Evolutionary conservation across 2,329 filamentous ascomycete species (phyloP), one percentile per base, ranked within the genome.

Genomic region (Colletotrichum limetticola): DNA sequence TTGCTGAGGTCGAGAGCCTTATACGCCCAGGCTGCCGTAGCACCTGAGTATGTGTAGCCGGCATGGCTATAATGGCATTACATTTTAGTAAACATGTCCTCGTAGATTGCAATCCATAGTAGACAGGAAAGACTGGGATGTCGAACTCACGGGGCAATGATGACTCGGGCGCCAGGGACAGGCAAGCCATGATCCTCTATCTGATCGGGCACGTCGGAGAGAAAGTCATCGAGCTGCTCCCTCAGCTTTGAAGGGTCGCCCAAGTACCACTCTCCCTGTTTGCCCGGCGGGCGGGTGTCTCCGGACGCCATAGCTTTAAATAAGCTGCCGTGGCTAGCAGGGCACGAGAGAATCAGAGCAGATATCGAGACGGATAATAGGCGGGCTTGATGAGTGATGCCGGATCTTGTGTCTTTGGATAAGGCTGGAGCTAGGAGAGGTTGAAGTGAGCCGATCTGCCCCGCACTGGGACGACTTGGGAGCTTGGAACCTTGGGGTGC

Each of bases 11-110:
- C 95, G 62, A 97, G 91, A 7, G 90, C 90, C 83, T 94, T 97
- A 85, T 98, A 99, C 9, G 97, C 97, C 92, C 95, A 98, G 56
- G 95, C 97, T 56, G 97, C 97, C 76, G 95, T 96, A 52, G 92
- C 90, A 8, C 97, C 97, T 4, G 97, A 99, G 86, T 96, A 98
- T 2, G 90, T 86, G 84, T 98, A 99, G 74, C 97, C 97, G 72
- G 97, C 97, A 82, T 99, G 97, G 74, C 96, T 98, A 77, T 63
- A 74, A 73, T 52, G 46, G 1, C 16, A 46, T 46, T 6, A 6
- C 2, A 46, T 0, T 46, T 46, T 19, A 46, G 37, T 8, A 16
- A 12, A 19, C 1, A 19, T 19, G 37, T 8, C 35, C 35, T 5
- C 12, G 5, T 14, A 37, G 12, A 2, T 37, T 37, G 35, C 5